Percentiles rank a stretch among this genome's conserved stretches.
Evolutionary conservation across 768 basidiomycete genomes (phyloP).

Genomic region (Boletus patriciae): DNA sequence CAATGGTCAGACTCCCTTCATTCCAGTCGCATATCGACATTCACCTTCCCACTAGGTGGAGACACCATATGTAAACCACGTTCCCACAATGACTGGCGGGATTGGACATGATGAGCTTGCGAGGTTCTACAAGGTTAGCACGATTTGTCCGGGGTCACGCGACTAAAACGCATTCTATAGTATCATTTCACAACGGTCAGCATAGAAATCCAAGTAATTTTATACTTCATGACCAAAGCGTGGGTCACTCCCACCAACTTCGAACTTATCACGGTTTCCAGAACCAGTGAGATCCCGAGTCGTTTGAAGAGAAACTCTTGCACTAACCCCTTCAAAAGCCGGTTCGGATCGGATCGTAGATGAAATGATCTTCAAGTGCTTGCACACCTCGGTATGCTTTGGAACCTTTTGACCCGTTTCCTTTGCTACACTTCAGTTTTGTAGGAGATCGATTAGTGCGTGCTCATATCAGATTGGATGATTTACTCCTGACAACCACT

Average conservation of each 20-base stretch:
- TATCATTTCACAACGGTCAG: constrained; percentile 41
- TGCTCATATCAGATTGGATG: background rate
- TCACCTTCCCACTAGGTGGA: constrained; percentile 33
- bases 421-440: background rate
- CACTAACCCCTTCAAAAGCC: constrained; percentile 20
- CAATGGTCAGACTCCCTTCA: constrained; percentile 33
- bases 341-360: constrained; percentile 47
- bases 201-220: background rate
- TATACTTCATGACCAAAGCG: constrained; percentile 1
- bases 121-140: constrained; percentile 45
- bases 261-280: constrained; percentile 42
- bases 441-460: constrained; percentile 45
- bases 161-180: constrained; percentile 20
- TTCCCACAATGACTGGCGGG: constrained; percentile 49
- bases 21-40: background rate
- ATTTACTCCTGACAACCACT: constrained; percentile 2
- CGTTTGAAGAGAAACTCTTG: background rate
- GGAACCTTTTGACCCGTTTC: background rate
- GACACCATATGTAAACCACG: constrained; percentile 43
- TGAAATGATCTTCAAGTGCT: constrained; percentile 48
- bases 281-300: constrained; percentile 34
- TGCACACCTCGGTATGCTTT: constrained; percentile 36
- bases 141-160: background rate
- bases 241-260: constrained; percentile 44
- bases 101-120: constrained; percentile 42